Evolutionary conservation across 176 grass and related monocot genomes (phyloP).

Genomic region (Leersia perrieri): DNA sequence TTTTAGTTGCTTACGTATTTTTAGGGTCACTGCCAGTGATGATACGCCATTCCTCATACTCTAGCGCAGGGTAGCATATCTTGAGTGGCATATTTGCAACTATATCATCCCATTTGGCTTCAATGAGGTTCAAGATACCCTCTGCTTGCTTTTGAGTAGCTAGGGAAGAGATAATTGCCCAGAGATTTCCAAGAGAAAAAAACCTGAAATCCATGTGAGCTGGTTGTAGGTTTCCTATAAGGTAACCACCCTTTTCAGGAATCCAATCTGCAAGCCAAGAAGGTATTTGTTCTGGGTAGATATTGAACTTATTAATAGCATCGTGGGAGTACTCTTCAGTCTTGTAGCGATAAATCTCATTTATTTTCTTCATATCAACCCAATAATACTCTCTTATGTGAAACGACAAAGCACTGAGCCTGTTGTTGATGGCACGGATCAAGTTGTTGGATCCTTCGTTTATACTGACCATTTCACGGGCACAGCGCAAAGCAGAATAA

Average conservation of each 20-base stretch:
- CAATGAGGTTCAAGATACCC: slow-evolving; percentile 87
- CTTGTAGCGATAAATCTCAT: slow-evolving; percentile 90
- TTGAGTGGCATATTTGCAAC: slow-evolving; percentile 92
- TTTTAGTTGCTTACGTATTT: slow-evolving; percentile 67
- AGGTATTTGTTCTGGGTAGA: slow-evolving; percentile 88
- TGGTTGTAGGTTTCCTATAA: slow-evolving; percentile 86
- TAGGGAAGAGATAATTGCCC: slow-evolving; percentile 85
- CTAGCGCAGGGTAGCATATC: slow-evolving; percentile 95
- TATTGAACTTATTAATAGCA: slow-evolving; percentile 92
- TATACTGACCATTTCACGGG: slow-evolving; percentile 70
- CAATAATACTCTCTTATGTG: slow-evolving; percentile 92
- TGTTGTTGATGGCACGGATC: slow-evolving; percentile 70
- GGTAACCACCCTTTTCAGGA: slow-evolving; percentile 86
- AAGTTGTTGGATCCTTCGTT: slow-evolving; percentile 66
- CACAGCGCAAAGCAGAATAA: slow-evolving; percentile 83
- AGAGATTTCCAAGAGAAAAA: slow-evolving; percentile 93
- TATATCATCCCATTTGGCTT: slow-evolving; percentile 98
- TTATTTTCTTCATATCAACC: slow-evolving; percentile 91
- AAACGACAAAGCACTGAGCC: slow-evolving; percentile 78
- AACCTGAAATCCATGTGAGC: slow-evolving; percentile 99
- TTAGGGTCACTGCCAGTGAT: slow-evolving; percentile 97
- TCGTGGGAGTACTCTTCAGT: slow-evolving; percentile 89
- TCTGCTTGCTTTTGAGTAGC: slow-evolving; percentile 80
- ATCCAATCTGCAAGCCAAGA: slow-evolving; percentile 84
- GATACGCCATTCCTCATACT: slow-evolving; percentile 94